phyloP scores from a whole-genome alignment of 2,329 filamentous ascomycete species.

The Aspergillus texensis region DNA sequence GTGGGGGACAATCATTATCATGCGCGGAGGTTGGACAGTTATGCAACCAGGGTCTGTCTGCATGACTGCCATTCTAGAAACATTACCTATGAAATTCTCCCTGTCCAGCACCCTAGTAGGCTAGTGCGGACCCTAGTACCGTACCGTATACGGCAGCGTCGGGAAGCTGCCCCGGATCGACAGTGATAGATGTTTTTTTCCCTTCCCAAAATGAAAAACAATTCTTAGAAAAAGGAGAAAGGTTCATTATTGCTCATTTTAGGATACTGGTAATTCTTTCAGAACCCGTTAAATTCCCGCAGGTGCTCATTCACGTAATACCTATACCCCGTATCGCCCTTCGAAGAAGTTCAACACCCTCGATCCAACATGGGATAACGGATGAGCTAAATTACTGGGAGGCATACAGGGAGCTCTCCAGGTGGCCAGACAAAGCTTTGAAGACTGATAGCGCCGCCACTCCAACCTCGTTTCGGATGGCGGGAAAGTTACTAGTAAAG shows the following conservation, averaged over 20 bases:
- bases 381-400: constrained; percentile 2
- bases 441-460: constrained; percentile 26
- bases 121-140: constrained; percentile 5
- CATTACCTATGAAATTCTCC: not conserved
- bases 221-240: not conserved
- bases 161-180: constrained; percentile 24
- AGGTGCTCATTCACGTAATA: not conserved
- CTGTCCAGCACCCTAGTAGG: not conserved
- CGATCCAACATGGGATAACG: not conserved
- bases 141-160: constrained; percentile 4
- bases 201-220: not conserved
- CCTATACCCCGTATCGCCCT: not conserved
- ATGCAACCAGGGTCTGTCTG: not conserved
- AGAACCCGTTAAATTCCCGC: not conserved
- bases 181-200: constrained; percentile 9
- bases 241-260: not conserved
- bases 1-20: not conserved
- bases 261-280: not conserved
- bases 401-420: constrained; percentile 10
- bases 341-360: not conserved
- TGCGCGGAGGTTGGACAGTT: not conserved
- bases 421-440: constrained; percentile 20
- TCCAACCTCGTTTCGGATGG: constrained; percentile 18
- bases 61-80: not conserved
- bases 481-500: constrained; percentile 2